Conservation (phyloP, 1,284 basidiomycete species). For the Boletus nobilissimus region DNA sequence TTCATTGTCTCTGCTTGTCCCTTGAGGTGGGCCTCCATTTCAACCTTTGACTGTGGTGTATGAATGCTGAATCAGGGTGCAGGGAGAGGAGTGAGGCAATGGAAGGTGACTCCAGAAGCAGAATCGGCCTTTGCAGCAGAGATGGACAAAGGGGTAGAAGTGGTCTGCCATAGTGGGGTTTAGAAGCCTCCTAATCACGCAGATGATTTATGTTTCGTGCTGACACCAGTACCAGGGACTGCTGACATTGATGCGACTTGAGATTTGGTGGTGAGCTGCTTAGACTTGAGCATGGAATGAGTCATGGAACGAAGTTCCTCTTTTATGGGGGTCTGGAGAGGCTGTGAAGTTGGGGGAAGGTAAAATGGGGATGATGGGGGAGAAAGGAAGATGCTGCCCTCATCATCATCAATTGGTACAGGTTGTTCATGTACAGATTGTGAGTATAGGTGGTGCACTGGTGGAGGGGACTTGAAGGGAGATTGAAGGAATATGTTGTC, state of each 20-base stretch:
- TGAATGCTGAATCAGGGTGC: slow-evolving; percentile 64
- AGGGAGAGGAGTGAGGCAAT: slow-evolving; percentile 71
- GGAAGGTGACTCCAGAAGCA: slow-evolving; percentile 55
- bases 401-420: slow-evolving; percentile 64
- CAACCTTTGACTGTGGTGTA: slow-evolving; percentile 68
- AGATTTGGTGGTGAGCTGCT: slow-evolving; percentile 45
- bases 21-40: slow-evolving; percentile 70
- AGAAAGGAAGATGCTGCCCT: slow-evolving; percentile 65
- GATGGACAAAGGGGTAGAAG: slow-evolving; percentile 59
- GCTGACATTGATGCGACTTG: slow-evolving; percentile 30
- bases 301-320: slow-evolving; percentile 49
- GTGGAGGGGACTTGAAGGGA: slow-evolving; percentile 60
- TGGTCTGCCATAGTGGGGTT: slow-evolving; percentile 58
- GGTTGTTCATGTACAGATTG: slow-evolving; percentile 53
- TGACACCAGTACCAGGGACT: slow-evolving; percentile 51
- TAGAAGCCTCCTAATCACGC: slow-evolving; percentile 46
- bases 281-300: slow-evolving; percentile 46
- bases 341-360: slow-evolving; percentile 55
- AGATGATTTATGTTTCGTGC: slow-evolving; percentile 72
- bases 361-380: slow-evolving; percentile 53
- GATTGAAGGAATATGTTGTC: slow-evolving; percentile 67
- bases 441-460: slow-evolving; percentile 50
- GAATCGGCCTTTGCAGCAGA: slow-evolving; percentile 52
- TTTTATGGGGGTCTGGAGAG: slow-evolving; percentile 66
- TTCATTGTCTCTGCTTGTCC: slow-evolving; percentile 74